phyloP scores from a whole-genome alignment of 768 basidiomycete species.

The Suillus paluster region DNA sequence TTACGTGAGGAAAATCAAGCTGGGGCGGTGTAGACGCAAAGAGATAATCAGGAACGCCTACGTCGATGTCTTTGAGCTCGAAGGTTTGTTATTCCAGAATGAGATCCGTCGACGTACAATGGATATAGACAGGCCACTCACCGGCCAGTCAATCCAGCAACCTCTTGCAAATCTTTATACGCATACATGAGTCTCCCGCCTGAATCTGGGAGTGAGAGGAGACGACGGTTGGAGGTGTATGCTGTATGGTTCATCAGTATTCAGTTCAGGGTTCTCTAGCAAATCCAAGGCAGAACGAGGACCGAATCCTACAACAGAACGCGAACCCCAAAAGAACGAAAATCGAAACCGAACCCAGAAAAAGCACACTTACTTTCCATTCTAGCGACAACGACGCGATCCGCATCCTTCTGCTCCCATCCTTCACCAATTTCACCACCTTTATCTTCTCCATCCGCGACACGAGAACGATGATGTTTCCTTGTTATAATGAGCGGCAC shows the following conservation, averaged over 20 bases:
- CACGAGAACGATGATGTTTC: conserved; percentile 16
- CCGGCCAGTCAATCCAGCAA: no score
- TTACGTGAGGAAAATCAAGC: no score
- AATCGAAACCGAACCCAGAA: neutral
- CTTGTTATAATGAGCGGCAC: conserved; percentile 84
- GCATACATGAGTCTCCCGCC: conserved; percentile 97
- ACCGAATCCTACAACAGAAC: neutral
- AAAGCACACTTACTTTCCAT: conserved; percentile 47
- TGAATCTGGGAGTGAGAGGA: conserved; percentile 95
- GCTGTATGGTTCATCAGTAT: no score
- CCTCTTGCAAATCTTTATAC: conserved; percentile 91
- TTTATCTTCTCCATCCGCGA: conserved; percentile 21
- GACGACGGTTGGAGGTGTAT: no score
- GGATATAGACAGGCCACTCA: neutral
- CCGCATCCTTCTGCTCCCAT: conserved; percentile 12
- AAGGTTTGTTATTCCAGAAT: no score
- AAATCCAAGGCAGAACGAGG: no score
- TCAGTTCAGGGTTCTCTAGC: no score
- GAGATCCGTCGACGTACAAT: neutral
- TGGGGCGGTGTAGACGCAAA: no score
- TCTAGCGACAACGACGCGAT: conserved; percentile 48
- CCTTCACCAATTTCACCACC: conserved; percentile 17
- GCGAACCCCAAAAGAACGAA: no score
- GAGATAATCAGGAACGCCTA: no score
- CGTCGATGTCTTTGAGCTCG: no score